Evolutionary conservation across 805 yeast species (phyloP), one percentile per base, ranked within the genome.

Genomic region (Metschnikowia reukaufii): DNA sequence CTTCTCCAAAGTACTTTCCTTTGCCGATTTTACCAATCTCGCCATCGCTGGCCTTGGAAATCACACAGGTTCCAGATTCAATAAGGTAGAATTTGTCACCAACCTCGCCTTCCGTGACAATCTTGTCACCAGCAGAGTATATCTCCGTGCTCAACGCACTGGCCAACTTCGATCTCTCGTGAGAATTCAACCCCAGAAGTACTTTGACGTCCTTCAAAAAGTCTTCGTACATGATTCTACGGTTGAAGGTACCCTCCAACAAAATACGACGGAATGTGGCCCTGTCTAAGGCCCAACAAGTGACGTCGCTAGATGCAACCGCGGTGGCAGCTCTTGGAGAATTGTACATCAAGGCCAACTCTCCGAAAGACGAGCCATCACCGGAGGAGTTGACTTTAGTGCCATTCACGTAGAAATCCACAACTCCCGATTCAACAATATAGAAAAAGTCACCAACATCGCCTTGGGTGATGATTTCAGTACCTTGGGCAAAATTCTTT

Each of bases 301-400:
- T 66, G 42, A 92, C 74, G 27, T 81, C 81, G 59, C 85, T 77
- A 50, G 86, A 88, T 6, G 86, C 76, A 19, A 74, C 66, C 1
- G 88, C 97, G 1, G 98, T 89, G 8, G 98, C 98, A 6, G 98
- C 98, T 69, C 99, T 83, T 51, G 97, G 97, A 16, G 97, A 83
- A 66, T 94, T 92, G 73, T 94, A 92, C 96, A 94, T 90, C 59
- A 94, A 77, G 3, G 99, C 99, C 61, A 94, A 78, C 68, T 94
- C 99, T 63, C 99, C 99, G 68, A 94, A 94, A 37, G 92, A 84
- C 4, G 96, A 81, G 6, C 98, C 97, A 33, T 88, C 82, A 8
- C 88, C 85, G n/a, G 88, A 78, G 1, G 86, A 73, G 62, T 80
- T 84, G 32, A 90, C 92, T 59, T 82, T 78, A 36, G 77, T 64